Evolutionary conservation across 2,329 filamentous ascomycete species (phyloP), one percentile per base, ranked within the genome.

Genomic region (Talaromyces marneffei): DNA sequence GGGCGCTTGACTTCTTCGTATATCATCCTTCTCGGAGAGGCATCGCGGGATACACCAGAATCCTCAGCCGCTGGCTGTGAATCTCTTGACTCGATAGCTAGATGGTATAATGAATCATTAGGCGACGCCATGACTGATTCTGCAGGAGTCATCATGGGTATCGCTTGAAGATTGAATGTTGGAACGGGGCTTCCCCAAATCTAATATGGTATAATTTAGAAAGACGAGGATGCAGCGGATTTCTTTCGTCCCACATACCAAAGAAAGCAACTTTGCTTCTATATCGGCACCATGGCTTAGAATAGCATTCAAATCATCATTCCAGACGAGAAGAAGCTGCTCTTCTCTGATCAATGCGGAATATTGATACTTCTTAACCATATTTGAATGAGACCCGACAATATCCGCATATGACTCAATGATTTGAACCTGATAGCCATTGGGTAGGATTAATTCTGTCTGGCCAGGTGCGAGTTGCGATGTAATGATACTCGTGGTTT

Each of bases 401-500:
- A 77, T 73, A 35, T 75, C 73, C 5, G 69, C 69, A 54, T 80
- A 70, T 1, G 75, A 80, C 37, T 80, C 78, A 55, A 79, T 70
- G 29, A 82, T 72, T 62, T 80, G 79, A 4, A 80, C 70, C 57
- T 77, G 74, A 44, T 75, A 79, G 3, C 79, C 78, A 56, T 71
- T 72, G 25, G 67, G 69, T 61, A 79, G 71, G 44, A 72, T 69
- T 29, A 82, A 68, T 63, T 80, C 78, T 0, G 71, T 76, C 59
- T 81, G 78, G 35, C 71, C 70, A 6, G 74, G 71, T 7, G 74
- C 63, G 25, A 82, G 63, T 0, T 72, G 72, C n/a, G 72, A 69
- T 62, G 81, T 73, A 37, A 82, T 77, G 16, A 76, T 77, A 20
- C 77, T 73, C 29, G 79, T 78, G 60, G 79, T 79, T 50, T 80